These are phyloP conservation scores for Ceratocystiopsis minuta DNA, from an alignment of 2,329 filamentous ascomycete species.

Conservation along the genomic window DNA sequence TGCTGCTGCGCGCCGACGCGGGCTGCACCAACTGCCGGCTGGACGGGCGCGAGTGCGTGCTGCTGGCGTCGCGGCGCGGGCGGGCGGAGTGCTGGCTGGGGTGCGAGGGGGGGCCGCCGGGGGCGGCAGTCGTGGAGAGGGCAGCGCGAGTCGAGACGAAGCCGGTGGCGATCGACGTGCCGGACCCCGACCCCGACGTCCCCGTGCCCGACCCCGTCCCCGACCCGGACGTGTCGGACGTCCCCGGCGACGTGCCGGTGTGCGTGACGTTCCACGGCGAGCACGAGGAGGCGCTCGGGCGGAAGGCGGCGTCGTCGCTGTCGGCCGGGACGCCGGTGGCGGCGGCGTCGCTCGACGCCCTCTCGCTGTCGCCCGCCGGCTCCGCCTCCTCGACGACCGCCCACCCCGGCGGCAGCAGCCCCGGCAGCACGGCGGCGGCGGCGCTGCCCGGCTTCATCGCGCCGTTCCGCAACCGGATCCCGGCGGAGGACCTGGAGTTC, in stretches of 20 bases:
- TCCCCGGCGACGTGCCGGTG: not conserved
- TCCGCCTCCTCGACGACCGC: not conserved
- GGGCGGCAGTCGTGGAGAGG: not conserved
- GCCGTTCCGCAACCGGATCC: not conserved
- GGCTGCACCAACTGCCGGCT: conserved; percentile 3
- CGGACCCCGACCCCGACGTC: too few relatives aligned
- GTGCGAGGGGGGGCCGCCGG: not conserved
- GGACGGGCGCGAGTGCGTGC: not conserved
- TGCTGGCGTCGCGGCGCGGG: not conserved
- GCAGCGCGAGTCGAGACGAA: not conserved
- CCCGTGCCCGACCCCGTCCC: too few relatives aligned
- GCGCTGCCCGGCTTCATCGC: not conserved
- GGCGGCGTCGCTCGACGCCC: not conserved
- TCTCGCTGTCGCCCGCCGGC: not conserved
- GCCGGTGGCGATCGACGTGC: too few relatives aligned
- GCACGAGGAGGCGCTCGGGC: not conserved
- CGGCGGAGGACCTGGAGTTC: conserved; percentile 34
- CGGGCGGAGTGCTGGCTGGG: not conserved
- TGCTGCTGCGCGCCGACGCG: not conserved
- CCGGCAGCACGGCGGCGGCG: not conserved
- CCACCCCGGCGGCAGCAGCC: not conserved
- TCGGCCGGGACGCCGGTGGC: not conserved
- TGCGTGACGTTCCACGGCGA: conserved; percentile 1
- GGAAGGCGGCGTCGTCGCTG: not conserved
- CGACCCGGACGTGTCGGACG: too few relatives aligned